phyloP scores from a whole-genome alignment of 768 basidiomycete genomes.

The Amanita rubescens region DNA sequence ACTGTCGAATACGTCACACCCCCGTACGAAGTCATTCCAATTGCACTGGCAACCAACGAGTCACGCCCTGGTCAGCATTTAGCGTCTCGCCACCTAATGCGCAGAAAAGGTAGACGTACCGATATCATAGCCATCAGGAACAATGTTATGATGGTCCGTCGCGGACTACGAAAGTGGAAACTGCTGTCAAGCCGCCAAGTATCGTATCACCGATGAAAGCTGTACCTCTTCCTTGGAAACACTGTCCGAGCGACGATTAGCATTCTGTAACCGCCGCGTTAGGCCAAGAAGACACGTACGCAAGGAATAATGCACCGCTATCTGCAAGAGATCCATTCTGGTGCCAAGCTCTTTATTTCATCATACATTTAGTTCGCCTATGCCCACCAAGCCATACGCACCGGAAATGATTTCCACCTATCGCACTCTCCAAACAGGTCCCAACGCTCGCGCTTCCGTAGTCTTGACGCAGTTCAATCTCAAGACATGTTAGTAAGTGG shows the following conservation, averaged over 20 bases:
- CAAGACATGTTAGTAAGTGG: constrained; percentile 24
- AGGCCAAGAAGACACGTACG: constrained; percentile 29
- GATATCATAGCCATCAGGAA: constrained; percentile 26
- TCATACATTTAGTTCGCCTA: background rate
- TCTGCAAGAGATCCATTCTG: constrained; percentile 32
- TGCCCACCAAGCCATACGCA: too few relatives aligned
- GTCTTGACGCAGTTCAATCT: constrained; percentile 69
- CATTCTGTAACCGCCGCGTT: too few relatives aligned
- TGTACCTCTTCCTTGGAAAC: constrained; percentile 27
- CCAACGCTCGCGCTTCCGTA: constrained; percentile 56
- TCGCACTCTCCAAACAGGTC: constrained; percentile 70
- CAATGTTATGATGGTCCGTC: constrained; percentile 22
- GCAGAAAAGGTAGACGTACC: constrained; percentile 14
- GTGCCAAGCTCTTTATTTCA: constrained; percentile 2
- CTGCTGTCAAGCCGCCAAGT: background rate
- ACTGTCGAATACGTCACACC: constrained; percentile 42
- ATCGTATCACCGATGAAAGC: too few relatives aligned
- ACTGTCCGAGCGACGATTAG: constrained; percentile 18
- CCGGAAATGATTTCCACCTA: constrained; percentile 77
- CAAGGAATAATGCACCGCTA: constrained; percentile 51
- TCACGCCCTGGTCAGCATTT: constrained; percentile 19
- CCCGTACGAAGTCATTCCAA: constrained; percentile 21
- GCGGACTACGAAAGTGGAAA: constrained; percentile 14
- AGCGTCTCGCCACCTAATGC: background rate
- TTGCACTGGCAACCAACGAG: constrained; percentile 20